Conservation (phyloP, 768 basidiomycete genomes). For the Mycena venus region DNA sequence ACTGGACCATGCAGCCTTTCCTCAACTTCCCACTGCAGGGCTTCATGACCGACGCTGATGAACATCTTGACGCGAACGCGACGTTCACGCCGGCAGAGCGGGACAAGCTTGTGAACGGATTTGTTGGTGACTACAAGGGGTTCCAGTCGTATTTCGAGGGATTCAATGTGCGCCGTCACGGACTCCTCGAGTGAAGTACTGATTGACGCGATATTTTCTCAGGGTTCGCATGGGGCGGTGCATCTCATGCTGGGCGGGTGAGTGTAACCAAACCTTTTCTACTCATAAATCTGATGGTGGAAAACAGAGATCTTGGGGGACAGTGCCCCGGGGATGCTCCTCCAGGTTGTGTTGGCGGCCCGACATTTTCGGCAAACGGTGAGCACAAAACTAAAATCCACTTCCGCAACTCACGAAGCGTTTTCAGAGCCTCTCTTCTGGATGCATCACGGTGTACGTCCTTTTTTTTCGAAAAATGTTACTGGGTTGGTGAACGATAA, state of each 20-base stretch:
- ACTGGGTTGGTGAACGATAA: neutral
- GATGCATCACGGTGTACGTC: conserved; percentile 50
- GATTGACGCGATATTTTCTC: neutral
- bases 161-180: conserved; percentile 36
- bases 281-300: neutral
- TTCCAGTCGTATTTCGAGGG: conserved; percentile 49
- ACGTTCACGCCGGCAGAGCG: no score
- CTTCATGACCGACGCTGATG: conserved; percentile 35
- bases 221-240: conserved; percentile 50
- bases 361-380: no score
- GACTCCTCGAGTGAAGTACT: neutral
- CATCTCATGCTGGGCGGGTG: conserved; percentile 50
- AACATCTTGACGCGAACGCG: conserved; percentile 38
- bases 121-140: conserved; percentile 45
- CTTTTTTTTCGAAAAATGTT: neutral
- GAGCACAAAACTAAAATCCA: no score
- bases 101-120: no score
- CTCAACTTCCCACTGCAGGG: conserved; percentile 15
- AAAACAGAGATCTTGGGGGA: conserved; percentile 45
- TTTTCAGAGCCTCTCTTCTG: conserved; percentile 52
- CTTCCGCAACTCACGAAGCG: no score
- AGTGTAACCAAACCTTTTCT: no score
- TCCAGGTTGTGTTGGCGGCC: no score
- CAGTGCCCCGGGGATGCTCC: conserved; percentile 42
- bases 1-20: conserved; percentile 49